Evolutionary conservation across 73 alveolate genomes (phyloP).

Genomic region (Paramecium biaurelia): DNA sequence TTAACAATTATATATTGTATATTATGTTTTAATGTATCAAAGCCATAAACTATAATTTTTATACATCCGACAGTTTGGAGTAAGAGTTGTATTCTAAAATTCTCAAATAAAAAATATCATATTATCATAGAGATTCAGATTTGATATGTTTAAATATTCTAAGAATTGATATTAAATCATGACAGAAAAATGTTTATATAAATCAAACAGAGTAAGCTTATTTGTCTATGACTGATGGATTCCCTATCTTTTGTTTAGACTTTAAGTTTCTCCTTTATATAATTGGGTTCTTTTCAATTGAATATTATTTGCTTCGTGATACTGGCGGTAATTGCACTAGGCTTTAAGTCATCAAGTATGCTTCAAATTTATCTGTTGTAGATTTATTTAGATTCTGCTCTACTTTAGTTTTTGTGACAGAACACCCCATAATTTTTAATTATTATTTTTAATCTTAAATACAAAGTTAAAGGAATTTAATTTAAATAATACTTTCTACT

Average conservation of each 20-base stretch:
- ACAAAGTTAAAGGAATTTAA: not conserved
- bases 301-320: not conserved
- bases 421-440: not conserved
- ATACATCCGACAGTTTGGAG: not conserved
- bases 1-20: not conserved
- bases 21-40: not conserved
- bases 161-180: not conserved
- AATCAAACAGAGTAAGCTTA: not conserved
- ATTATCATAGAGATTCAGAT: not conserved
- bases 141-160: not conserved
- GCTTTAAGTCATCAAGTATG: not conserved
- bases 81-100: not conserved
- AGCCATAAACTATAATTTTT: not conserved
- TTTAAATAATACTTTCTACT: not conserved
- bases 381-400: not conserved
- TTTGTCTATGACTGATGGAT: not conserved
- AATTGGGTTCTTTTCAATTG: not conserved
- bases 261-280: not conserved
- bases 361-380: not conserved
- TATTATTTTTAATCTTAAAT: not conserved
- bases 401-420: not conserved
- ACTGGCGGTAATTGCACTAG: not conserved
- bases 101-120: not conserved
- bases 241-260: not conserved
- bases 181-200: not conserved